Percentiles rank a stretch among this genome's conserved stretches.
These are phyloP conservation scores for Gypsophila paniculata DNA, from an alignment of 179 eudicot genomes.

Conservation along the genomic window DNA sequence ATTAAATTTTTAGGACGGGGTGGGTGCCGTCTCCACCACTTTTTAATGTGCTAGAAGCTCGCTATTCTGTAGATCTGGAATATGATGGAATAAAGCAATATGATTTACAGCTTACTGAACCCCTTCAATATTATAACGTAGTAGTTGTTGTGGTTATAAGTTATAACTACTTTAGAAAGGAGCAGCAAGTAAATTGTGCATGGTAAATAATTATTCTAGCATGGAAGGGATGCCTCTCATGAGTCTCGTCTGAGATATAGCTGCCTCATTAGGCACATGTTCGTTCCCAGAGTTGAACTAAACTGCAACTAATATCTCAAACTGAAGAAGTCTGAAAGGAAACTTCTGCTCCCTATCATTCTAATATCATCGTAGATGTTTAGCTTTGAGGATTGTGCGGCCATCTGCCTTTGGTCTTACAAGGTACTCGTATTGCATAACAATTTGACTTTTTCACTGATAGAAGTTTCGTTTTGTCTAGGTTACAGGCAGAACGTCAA, in stretches of 20 bases:
- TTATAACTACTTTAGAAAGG: background rate
- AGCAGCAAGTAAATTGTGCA: background rate
- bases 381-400: background rate
- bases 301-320: background rate
- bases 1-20: no score
- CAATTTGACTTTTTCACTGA: background rate
- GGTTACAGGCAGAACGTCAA: conserved; percentile 64
- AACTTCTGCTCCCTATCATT: background rate
- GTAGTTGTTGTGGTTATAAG: background rate
- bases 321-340: background rate
- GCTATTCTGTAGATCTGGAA: no score
- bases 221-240: background rate
- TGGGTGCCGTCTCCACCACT: no score
- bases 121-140: no score
- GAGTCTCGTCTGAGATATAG: background rate
- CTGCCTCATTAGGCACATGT: background rate
- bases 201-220: background rate
- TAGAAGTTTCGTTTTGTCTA: conserved; percentile 23
- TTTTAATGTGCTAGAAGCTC: no score
- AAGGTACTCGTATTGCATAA: background rate
- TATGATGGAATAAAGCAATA: no score
- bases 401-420: background rate
- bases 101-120: no score
- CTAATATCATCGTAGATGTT: background rate
- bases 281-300: background rate